Conservation (phyloP, 352 stramenopile genomes). For the Pythium periplocum region DNA sequence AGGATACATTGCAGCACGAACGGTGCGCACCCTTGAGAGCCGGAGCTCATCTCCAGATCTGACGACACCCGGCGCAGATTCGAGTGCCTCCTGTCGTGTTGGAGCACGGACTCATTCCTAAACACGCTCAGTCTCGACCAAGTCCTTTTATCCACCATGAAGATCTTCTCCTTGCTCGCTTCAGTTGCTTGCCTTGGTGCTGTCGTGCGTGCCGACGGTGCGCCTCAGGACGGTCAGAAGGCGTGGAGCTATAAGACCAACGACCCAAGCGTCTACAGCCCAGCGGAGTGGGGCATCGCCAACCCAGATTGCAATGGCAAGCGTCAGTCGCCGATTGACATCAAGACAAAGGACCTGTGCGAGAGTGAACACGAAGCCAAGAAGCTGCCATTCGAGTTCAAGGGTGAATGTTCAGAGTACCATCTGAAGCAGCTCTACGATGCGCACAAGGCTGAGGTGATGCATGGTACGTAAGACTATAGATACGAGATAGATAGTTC, state of each 20-base stretch:
- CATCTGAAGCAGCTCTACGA: slow-evolving; percentile 17
- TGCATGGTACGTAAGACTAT: too few relatives aligned
- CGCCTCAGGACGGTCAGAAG: slow-evolving; percentile 3
- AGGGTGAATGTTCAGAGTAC: slow-evolving; percentile 13
- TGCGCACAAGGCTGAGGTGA: slow-evolving; percentile 11
- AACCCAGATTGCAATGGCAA: slow-evolving; percentile 19
- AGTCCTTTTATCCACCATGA: background rate
- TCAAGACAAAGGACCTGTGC: slow-evolving; percentile 7
- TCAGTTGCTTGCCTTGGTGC: background rate
- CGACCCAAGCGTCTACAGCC: slow-evolving; percentile 13
- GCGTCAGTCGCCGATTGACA: slow-evolving; percentile 28
- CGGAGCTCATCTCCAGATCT: too few relatives aligned
- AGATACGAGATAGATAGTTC: too few relatives aligned
- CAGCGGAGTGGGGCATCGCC: slow-evolving; percentile 16
- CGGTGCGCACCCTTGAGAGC: too few relatives aligned
- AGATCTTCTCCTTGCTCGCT: slow-evolving; percentile 6
- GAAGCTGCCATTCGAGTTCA: slow-evolving; percentile 11
- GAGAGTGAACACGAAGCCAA: background rate
- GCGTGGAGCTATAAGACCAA: slow-evolving; percentile 16
- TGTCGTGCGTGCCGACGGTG: slow-evolving; percentile 3
- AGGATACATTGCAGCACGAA: too few relatives aligned
- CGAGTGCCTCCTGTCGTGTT: too few relatives aligned
- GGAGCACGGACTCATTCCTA: too few relatives aligned
- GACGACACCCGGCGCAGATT: too few relatives aligned
- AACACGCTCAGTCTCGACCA: too few relatives aligned